Evolutionary conservation across 345 rosid species (phyloP), one percentile per base, ranked within the genome.

Genomic region (Gossypium australe): DNA sequence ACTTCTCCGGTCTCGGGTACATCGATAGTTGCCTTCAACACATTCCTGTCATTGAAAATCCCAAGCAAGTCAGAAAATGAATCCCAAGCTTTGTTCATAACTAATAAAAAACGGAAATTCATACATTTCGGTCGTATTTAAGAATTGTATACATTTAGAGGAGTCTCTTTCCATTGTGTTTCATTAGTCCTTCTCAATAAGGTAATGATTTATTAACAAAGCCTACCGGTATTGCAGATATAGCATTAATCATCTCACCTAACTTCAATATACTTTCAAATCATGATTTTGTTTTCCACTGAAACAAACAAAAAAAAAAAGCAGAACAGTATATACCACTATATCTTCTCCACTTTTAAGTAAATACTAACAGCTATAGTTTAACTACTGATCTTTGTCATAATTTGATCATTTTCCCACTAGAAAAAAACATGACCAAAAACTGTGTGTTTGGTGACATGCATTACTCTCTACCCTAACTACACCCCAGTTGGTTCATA

Each of bases 1-100:
- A 94, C 82, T 75, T 94, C 97, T 63, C 98, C 98, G 34, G 79
- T 55, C 72, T 84, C 76, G 0, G 97, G 97, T 74, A 91, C 95
- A 44, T 88, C 97, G 16, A 94, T 82, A 0, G 85, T 91, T 16
- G 94, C 94, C 90, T 89, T 94, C 0, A 94, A 90, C 56, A 92
- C 89, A 77, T 94, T 94, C 87, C 97, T 94, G 75, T 52, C 0
- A 2, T 25, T 4, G 58, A 20, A 75, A 60, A n/a, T 2, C 20
- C 52, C 5, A 29, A 8, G 22, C 9, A 3, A 58, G 56, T 45
- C 48, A 13, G 11, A 45, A 47, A 67, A 47, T 34, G 53, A 22
- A 22, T 67, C 48, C 14, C 4, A n/a, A 17, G 29, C 41, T 70
- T 38, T 70, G 49, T 14, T 52, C 74, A 17, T 41, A 2, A 48